Evolutionary conservation across 176 grass and related monocot species (phyloP).

Genomic region (Pharus latifolius): DNA sequence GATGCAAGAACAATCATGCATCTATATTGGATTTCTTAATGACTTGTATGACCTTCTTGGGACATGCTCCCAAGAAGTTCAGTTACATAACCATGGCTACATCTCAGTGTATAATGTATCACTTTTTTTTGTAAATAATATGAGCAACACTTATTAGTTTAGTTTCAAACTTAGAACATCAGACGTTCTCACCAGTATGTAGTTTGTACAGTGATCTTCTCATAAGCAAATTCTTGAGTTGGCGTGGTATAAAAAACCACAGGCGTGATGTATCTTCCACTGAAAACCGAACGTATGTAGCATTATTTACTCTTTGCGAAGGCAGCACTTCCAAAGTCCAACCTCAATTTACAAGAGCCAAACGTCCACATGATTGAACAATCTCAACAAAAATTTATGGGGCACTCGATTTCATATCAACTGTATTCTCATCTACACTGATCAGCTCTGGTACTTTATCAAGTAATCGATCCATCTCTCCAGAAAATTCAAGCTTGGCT

Average conservation of each 20-base stretch:
- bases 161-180: not conserved
- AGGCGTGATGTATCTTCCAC: not conserved
- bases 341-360: not conserved
- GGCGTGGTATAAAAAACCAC: not conserved
- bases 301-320: not conserved
- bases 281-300: too few species aligned
- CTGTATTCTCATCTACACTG: conserved; percentile 13
- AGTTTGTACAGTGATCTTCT: not conserved
- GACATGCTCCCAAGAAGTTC: not conserved
- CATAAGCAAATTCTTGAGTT: not conserved
- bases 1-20: conserved; percentile 7
- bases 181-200: too few species aligned
- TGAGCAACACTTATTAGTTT: not conserved
- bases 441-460: conserved; percentile 78
- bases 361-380: not conserved
- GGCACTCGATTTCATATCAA: conserved; percentile 14
- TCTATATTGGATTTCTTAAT: not conserved
- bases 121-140: not conserved
- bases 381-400: not conserved
- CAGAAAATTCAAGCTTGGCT: conserved; percentile 78
- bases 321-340: not conserved
- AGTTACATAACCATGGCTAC: not conserved
- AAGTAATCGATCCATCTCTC: conserved; percentile 75
- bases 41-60: not conserved
- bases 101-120: not conserved